phyloP scores from a whole-genome alignment of 148 eudicot genomes.

The Rhododendron griersonianum region DNA sequence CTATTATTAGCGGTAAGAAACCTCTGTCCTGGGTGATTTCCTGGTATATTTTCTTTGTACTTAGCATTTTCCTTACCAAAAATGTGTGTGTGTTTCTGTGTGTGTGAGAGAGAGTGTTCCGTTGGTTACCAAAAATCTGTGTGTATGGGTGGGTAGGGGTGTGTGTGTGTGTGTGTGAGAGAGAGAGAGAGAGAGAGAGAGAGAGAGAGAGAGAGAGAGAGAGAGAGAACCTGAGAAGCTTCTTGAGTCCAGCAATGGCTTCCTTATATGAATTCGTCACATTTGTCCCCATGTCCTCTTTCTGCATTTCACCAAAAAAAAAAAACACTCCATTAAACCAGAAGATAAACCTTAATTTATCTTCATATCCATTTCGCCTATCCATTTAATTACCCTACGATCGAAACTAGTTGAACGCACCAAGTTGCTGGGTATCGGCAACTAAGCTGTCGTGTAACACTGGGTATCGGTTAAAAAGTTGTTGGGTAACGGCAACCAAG shows the following conservation, averaged over 20 bases:
- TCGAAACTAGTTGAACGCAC: not conserved
- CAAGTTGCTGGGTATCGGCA: too few species aligned
- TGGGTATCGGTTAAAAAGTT: too few species aligned
- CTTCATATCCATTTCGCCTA: not conserved
- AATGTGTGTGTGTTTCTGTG: too few species aligned
- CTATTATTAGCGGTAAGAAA: too few species aligned
- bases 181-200: not conserved
- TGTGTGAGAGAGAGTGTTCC: not conserved
- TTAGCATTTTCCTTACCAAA: too few species aligned
- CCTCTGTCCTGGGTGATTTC: too few species aligned
- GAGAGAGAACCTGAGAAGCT: slow-evolving; percentile 53
- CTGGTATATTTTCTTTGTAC: too few species aligned
- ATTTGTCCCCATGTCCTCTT: slow-evolving; percentile 50
- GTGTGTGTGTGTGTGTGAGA: not conserved
- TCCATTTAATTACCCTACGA: not conserved
- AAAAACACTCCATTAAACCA: not conserved
- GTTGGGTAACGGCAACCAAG: too few species aligned
- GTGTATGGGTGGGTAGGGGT: too few species aligned
- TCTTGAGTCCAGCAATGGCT: slow-evolving; percentile 76
- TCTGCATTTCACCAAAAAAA: slow-evolving; percentile 35
- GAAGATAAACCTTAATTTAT: not conserved
- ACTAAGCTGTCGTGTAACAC: too few species aligned
- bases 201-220: slow-evolving; percentile 12
- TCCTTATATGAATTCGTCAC: slow-evolving; percentile 49
- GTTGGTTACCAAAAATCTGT: not conserved